phyloP scores from a whole-genome alignment of 768 basidiomycete species.

The Roridomyces roridus region DNA sequence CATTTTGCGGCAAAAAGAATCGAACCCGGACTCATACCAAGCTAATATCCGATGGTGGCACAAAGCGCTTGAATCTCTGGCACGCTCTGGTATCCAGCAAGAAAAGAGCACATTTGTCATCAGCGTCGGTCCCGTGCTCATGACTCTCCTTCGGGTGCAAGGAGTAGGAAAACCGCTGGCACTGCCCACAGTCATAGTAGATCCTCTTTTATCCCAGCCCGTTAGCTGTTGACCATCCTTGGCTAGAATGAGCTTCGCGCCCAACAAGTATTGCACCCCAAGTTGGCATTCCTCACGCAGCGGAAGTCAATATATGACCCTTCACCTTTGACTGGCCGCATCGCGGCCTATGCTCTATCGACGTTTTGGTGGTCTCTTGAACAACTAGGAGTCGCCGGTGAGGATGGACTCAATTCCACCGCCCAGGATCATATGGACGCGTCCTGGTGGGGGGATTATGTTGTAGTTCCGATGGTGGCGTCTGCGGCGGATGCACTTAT shows the following conservation, averaged over 20 bases:
- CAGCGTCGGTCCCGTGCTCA: constrained; percentile 55
- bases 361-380: constrained; percentile 90
- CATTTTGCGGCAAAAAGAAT: constrained; percentile 80
- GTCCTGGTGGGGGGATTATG: constrained; percentile 73
- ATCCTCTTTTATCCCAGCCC: constrained; percentile 38
- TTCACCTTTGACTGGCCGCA: constrained; percentile 73
- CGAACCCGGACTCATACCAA: constrained; percentile 83
- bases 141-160: constrained; percentile 67
- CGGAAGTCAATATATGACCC: constrained; percentile 70
- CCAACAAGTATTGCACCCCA: constrained; percentile 51
- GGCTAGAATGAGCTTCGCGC: constrained; percentile 73
- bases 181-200: constrained; percentile 75
- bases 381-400: constrained; percentile 75
- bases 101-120: constrained; percentile 63
- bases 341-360: constrained; percentile 73
- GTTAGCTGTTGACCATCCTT: constrained; percentile 32
- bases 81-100: constrained; percentile 62
- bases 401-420: constrained; percentile 50
- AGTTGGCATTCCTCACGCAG: constrained; percentile 60
- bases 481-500: constrained; percentile 65
- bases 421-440: constrained; percentile 45
- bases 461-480: constrained; percentile 69
- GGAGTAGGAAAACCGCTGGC: constrained; percentile 80
- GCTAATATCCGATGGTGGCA: constrained; percentile 92
- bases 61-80: constrained; percentile 63